Base-by-base conservation (phyloP, 192 early-diverging fungal species). In the Coemansia biformis region DNA sequence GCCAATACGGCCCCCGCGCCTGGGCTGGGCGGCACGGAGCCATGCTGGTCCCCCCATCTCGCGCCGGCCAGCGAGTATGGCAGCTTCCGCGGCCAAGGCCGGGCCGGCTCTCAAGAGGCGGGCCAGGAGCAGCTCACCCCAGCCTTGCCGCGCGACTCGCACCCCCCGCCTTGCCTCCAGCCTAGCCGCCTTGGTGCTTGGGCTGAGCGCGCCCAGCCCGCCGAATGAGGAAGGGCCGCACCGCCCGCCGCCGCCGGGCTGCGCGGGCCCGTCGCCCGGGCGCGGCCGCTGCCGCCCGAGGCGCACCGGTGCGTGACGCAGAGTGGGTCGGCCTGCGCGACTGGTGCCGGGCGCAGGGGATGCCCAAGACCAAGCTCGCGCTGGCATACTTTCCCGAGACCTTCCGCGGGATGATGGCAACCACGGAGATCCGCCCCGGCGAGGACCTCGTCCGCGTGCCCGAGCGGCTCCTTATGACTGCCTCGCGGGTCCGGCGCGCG, bases 361-460 rank as follows among this genome's bases (percentile, higher is more conserved):
- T 67, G 51, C 53, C 56, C 36, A 63, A 47, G 48, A 53, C 40
- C 12, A 62, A 56, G 53, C 51, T 63, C 22, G 52, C 59, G 9
- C 39, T 67, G 26, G 64, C 64, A 0, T 55, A 63, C 48, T 66
- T 66, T 48, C 40, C 65, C 9, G 48, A 48, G 26, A 67, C 72
- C 1, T 55, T 59, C 31, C 72, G 72, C 10, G 72, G 72, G 28
- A 67, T 75, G 72, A 67, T 67, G 72, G 72, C 72, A 5, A 67
- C 72, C 3, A 43, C 38, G 13, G 48, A 51, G 22, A 75, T 75
- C 11, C 39, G 24, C 23, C 19, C 17, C 2, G 65, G 56, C 22
- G 70, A 73, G 39, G 50, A 48, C 38, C 19, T 73, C 16, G 33
- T 73, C 17, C 38, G 48, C 8, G 36, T 75, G 18, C 72, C 72